A percentile compares a stretch with the other conserved stretches of the same genome.
Evolutionary conservation across 1,139 yeast species (phyloP).

Genomic region (Kodamaea sp.): DNA sequence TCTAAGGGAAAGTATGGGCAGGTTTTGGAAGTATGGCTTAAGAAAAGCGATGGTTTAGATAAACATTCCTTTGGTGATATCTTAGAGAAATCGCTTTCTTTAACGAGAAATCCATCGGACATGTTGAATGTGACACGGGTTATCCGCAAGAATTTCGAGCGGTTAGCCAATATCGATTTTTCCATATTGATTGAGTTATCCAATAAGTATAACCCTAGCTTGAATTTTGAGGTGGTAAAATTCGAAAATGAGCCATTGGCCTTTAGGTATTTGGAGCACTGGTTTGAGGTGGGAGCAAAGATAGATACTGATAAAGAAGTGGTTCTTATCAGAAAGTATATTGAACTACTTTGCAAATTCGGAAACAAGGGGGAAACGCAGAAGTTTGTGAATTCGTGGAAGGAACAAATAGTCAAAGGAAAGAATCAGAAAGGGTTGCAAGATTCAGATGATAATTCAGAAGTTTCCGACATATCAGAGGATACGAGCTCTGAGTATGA

Average conservation of each 20-base stretch:
- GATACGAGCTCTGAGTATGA: not conserved
- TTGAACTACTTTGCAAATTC: conserved; percentile 29
- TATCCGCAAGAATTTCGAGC: conserved; percentile 37
- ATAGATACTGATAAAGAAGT: not conserved
- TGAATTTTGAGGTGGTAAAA: conserved; percentile 38
- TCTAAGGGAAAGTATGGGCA: conserved; percentile 54
- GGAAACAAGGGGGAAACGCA: conserved; percentile 7
- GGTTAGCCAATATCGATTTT: conserved; percentile 36
- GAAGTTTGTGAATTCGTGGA: conserved; percentile 20
- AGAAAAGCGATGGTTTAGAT: conserved; percentile 9
- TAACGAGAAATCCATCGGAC: conserved; percentile 32
- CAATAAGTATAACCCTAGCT: conserved; percentile 33
- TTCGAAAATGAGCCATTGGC: conserved; percentile 25
- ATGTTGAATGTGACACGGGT: conserved; percentile 34
- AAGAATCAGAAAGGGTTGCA: no score
- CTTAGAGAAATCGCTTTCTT: conserved; percentile 41
- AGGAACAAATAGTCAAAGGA: conserved; percentile 8
- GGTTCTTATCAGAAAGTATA: conserved; percentile 29
- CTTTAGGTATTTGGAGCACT: conserved; percentile 29
- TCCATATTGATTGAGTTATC: conserved; percentile 38
- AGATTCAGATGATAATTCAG: no score
- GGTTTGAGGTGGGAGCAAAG: conserved; percentile 14
- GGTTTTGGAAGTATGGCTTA: conserved; percentile 43
- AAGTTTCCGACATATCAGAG: no score
- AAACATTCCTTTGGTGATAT: conserved; percentile 24